These are phyloP conservation scores for Cryptococcus sp. DNA, from an alignment of 1,284 basidiomycete genomes.

Conservation along the genomic window DNA sequence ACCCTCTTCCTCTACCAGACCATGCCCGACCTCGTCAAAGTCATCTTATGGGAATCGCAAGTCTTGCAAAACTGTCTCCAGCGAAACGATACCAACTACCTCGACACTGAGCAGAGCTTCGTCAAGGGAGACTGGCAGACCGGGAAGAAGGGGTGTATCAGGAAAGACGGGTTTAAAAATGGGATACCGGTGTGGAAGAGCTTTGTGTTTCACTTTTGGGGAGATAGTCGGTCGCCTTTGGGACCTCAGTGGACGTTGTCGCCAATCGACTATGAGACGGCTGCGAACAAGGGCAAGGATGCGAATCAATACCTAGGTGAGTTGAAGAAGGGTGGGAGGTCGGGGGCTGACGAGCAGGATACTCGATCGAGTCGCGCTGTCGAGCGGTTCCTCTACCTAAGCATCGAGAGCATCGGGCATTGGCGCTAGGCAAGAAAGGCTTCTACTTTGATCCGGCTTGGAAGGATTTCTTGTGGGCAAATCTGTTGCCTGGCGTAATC, in stretches of 20 bases:
- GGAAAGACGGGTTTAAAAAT: slow-evolving; percentile 12
- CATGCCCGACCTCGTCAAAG: slow-evolving; percentile 26
- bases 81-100: slow-evolving; percentile 19
- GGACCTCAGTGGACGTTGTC: slow-evolving; percentile 23
- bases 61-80: slow-evolving; percentile 14
- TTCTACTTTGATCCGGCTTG: slow-evolving; percentile 27
- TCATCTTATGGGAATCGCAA: slow-evolving; percentile 24
- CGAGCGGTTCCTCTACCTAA: slow-evolving; percentile 9
- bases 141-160: slow-evolving; percentile 18
- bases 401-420: slow-evolving; percentile 33
- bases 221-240: slow-evolving; percentile 11
- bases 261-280: slow-evolving; percentile 15
- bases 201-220: slow-evolving; percentile 30
- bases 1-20: slow-evolving; percentile 33
- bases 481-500: slow-evolving; percentile 2
- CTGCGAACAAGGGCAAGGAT: slow-evolving; percentile 4
- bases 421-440: slow-evolving; percentile 40
- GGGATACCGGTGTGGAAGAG: slow-evolving; percentile 28
- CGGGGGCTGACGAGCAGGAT: slow-evolving; percentile 27
- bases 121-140: slow-evolving; percentile 13
- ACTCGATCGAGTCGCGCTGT: slow-evolving; percentile 43
- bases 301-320: slow-evolving; percentile 38
- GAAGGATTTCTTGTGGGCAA: slow-evolving; percentile 10
- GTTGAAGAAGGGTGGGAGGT: slow-evolving; percentile 6
- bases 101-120: slow-evolving; percentile 3